These are phyloP conservation scores for Penicillium paradoxum DNA, from an alignment of 495 filamentous ascomycete species.

Conservation along the genomic window DNA sequence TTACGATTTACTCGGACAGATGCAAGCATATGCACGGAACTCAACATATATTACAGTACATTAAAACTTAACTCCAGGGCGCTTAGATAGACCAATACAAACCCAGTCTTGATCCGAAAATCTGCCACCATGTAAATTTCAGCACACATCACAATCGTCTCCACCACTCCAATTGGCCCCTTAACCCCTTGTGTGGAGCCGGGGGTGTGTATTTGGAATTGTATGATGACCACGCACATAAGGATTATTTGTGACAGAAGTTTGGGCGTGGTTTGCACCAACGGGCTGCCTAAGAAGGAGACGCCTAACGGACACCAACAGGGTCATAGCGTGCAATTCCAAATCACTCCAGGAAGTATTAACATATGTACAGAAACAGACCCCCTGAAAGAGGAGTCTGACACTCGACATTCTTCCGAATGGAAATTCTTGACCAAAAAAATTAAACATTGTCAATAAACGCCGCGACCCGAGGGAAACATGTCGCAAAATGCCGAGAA, in stretches of 20 bases:
- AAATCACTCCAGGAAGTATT: background rate
- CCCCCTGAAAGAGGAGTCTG: background rate
- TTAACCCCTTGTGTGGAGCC: background rate
- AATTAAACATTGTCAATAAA: background rate
- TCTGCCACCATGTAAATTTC: background rate
- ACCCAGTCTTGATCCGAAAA: background rate
- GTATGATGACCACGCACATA: background rate
- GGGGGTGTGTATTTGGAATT: slow-evolving; percentile 1
- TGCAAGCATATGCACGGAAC: too few species aligned
- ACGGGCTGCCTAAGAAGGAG: background rate
- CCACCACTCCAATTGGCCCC: background rate
- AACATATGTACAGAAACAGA: slow-evolving; percentile 1
- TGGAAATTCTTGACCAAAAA: background rate
- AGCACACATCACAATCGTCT: background rate
- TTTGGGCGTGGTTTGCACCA: background rate
- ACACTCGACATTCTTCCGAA: background rate
- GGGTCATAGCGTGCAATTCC: slow-evolving; percentile 3
- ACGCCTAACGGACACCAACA: background rate
- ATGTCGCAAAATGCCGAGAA: background rate
- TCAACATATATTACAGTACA: too few species aligned
- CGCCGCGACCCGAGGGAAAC: background rate
- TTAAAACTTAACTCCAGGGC: too few species aligned
- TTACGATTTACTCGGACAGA: too few species aligned
- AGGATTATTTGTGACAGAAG: background rate
- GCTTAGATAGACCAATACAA: too few species aligned